These are phyloP conservation scores for Glonium stellatum DNA, from an alignment of 495 filamentous ascomycete genomes.

Conservation along the genomic window DNA sequence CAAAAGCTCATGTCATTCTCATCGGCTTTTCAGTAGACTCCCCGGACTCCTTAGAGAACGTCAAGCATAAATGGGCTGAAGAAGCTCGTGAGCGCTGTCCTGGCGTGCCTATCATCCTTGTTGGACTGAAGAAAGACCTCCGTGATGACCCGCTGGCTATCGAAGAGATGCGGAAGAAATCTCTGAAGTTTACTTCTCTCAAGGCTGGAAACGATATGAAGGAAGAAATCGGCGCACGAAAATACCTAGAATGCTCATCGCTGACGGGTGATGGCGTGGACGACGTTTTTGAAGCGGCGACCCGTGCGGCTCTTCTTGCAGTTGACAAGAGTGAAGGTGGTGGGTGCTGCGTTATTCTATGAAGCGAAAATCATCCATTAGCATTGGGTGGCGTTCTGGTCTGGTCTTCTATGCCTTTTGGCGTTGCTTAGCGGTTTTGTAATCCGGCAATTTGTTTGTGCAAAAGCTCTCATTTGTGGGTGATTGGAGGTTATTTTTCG, in stretches of 20 bases:
- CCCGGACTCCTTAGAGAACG: conserved; percentile 94
- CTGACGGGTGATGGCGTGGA: conserved; percentile 97
- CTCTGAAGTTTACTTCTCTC: conserved; percentile 71
- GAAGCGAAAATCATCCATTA: conserved; percentile 30
- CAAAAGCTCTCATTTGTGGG: background rate
- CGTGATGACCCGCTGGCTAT: conserved; percentile 88
- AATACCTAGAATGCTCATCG: conserved; percentile 96
- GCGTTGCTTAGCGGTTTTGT: conserved; percentile 12
- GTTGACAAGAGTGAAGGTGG: conserved; percentile 79
- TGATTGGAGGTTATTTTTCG: background rate
- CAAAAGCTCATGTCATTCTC: conserved; percentile 93
- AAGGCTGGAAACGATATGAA: conserved; percentile 75
- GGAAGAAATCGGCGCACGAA: conserved; percentile 79
- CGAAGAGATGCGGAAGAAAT: conserved; percentile 97
- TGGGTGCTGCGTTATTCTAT: conserved; percentile 91
- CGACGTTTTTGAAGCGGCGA: conserved; percentile 97
- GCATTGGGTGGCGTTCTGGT: conserved; percentile 28
- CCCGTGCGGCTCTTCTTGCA: conserved; percentile 83
- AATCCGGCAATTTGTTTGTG: conserved; percentile 6
- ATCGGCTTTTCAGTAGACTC: conserved; percentile 95
- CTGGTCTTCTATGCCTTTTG: conserved; percentile 1
- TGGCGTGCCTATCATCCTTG: conserved; percentile 88
- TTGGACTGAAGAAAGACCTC: conserved; percentile 96
- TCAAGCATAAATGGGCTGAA: conserved; percentile 98
- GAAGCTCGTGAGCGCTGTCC: conserved; percentile 94